phyloP scores from a whole-genome alignment of 345 rosid genomes.

The Raphanus raphanistrum region DNA sequence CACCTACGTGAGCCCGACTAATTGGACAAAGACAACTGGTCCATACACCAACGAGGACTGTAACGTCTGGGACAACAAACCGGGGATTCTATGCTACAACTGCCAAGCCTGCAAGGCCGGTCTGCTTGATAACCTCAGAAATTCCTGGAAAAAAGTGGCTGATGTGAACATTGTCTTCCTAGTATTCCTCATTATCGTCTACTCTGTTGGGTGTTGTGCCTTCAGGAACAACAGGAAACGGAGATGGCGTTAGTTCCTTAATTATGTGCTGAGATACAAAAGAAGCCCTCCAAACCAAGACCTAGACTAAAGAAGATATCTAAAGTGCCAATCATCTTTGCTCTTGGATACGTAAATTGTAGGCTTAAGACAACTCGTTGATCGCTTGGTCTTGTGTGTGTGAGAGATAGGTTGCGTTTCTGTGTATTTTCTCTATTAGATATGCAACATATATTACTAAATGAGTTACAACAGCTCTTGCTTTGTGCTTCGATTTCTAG shows the following conservation, averaged over 20 bases:
- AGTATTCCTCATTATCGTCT: constrained; percentile 70
- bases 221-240: constrained; percentile 88
- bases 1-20: constrained; percentile 57
- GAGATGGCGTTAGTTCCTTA: constrained; percentile 11
- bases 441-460: constrained; percentile 14
- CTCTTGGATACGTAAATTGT: not conserved
- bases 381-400: constrained; percentile 19
- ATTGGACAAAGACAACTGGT: constrained; percentile 47
- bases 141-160: constrained; percentile 95
- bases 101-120: constrained; percentile 96
- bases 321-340: constrained; percentile 1
- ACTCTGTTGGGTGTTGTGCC: constrained; percentile 93
- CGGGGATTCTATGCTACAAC: constrained; percentile 54
- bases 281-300: not conserved
- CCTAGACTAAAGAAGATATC: not conserved
- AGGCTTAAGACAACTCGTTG: not conserved
- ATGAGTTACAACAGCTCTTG: constrained; percentile 21
- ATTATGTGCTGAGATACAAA: not conserved
- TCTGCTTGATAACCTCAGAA: constrained; percentile 73
- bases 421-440: not conserved
- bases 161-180: constrained; percentile 77
- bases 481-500: constrained; percentile 19
- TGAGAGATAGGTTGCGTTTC: constrained; percentile 16
- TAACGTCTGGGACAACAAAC: constrained; percentile 51
- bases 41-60: constrained; percentile 61